phyloP scores from a whole-genome alignment of 805 yeast genomes.

The Brettanomyces naardenensis region DNA sequence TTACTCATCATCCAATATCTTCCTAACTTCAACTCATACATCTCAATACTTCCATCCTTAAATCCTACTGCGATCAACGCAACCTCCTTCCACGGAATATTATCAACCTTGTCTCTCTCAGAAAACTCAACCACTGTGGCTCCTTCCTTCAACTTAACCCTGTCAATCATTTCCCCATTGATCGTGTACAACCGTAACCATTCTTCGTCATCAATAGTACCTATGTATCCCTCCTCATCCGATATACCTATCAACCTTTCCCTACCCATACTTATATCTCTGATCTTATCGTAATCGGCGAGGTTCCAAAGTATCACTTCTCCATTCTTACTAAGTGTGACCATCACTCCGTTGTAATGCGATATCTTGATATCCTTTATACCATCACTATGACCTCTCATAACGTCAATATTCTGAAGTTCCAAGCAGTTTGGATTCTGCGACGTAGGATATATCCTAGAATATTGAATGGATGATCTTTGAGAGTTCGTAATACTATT shows the following conservation, averaged over 20 bases:
- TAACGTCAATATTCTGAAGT: slow-evolving; percentile 17
- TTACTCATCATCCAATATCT: slow-evolving; percentile 18
- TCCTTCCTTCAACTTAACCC: slow-evolving; percentile 12
- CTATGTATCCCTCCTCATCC: slow-evolving; percentile 47
- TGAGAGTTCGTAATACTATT: slow-evolving; percentile 36
- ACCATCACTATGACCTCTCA: slow-evolving; percentile 49
- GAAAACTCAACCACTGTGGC: slow-evolving; percentile 14
- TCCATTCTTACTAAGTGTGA: slow-evolving; percentile 51
- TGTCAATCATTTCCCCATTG: slow-evolving; percentile 41
- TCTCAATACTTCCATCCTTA: slow-evolving; percentile 5
- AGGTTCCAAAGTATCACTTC: slow-evolving; percentile 58
- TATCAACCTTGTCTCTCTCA: slow-evolving; percentile 8
- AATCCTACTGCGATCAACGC: slow-evolving; percentile 8
- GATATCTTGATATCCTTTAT: slow-evolving; percentile 42
- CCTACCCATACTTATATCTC: slow-evolving; percentile 23
- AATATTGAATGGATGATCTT: slow-evolving; percentile 10
- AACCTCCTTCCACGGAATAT: slow-evolving; percentile 5
- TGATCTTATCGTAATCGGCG: slow-evolving; percentile 40
- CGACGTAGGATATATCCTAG: background rate
- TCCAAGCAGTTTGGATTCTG: background rate
- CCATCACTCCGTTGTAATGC: slow-evolving; percentile 42
- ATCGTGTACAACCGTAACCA: slow-evolving; percentile 36
- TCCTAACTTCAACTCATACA: slow-evolving; percentile 24
- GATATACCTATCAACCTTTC: slow-evolving; percentile 35
- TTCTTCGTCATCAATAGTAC: slow-evolving; percentile 21